Conservation (phyloP, 2,329 filamentous ascomycete genomes). For the Penicillium fuscoglaucum region DNA sequence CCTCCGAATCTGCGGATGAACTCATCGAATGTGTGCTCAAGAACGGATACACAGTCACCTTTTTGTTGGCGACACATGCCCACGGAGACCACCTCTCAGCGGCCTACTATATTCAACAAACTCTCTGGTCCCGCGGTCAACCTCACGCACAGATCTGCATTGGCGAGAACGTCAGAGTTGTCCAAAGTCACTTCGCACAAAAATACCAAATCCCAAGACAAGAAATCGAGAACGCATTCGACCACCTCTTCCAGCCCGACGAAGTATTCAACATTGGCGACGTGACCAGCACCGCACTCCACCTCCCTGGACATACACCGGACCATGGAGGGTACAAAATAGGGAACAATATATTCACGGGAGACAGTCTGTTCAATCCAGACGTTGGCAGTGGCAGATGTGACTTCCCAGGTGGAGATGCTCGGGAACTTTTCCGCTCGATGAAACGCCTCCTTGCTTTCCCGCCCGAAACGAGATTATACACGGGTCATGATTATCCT, state of each 20-base stretch:
- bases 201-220: conserved; percentile 49
- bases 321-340: conserved; percentile 62
- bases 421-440: conserved; percentile 47
- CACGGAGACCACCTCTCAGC: conserved; percentile 63
- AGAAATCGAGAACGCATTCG: conserved; percentile 54
- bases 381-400: conserved; percentile 54
- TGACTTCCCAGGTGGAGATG: conserved; percentile 55
- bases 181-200: conserved; percentile 53
- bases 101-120: conserved; percentile 55
- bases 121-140: conserved; percentile 36
- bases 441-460: conserved; percentile 46
- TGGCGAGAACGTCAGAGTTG: conserved; percentile 53
- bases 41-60: conserved; percentile 48
- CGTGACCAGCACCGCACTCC: conserved; percentile 49
- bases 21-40: conserved; percentile 48
- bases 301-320: conserved; percentile 62
- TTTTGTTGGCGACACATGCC: conserved; percentile 61
- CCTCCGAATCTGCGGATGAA: conserved; percentile 53
- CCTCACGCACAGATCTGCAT: conserved; percentile 53
- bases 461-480: conserved; percentile 48
- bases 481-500: conserved; percentile 55
- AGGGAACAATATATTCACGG: conserved; percentile 51
- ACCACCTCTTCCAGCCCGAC: conserved; percentile 55
- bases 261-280: conserved; percentile 55
- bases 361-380: conserved; percentile 54